phyloP scores from a whole-genome alignment of 1,284 basidiomycete species.

The Sphaerobolus stellatus region DNA sequence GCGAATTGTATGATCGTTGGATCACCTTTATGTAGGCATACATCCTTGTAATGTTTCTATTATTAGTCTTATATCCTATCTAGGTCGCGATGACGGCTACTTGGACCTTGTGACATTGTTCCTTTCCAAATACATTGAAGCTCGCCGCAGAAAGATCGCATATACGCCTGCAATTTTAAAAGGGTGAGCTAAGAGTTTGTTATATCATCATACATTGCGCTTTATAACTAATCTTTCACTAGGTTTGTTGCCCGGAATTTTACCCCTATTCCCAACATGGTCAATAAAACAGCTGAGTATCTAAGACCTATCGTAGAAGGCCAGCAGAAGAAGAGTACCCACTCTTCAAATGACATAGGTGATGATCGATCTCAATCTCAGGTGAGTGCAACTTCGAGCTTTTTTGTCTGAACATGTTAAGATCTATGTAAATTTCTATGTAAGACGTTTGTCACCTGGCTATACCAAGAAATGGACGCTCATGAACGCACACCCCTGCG shows the following conservation, averaged over 20 bases:
- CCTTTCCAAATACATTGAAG: constrained; percentile 33
- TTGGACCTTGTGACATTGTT: constrained; percentile 31
- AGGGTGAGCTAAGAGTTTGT: constrained; percentile 39
- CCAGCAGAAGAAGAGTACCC: constrained; percentile 17
- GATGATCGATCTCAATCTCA: no score
- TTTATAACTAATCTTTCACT: constrained; percentile 1
- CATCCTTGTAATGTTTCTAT: background rate
- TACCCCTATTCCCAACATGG: constrained; percentile 16
- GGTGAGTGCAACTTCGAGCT: background rate
- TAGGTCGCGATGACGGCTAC: constrained; percentile 44
- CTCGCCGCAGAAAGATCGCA: constrained; percentile 24
- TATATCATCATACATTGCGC: background rate
- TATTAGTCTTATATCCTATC: background rate
- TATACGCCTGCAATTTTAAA: constrained; percentile 36
- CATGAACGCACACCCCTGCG: constrained; percentile 31
- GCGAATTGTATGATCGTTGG: constrained; percentile 44
- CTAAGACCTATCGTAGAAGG: constrained; percentile 10
- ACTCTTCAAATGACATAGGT: constrained; percentile 26
- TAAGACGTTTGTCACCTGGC: constrained; percentile 41
- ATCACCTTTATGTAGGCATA: constrained; percentile 36
- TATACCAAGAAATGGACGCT: constrained; percentile 38
- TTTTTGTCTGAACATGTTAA: background rate
- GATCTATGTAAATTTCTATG: constrained; percentile 14
- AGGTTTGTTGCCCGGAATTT: background rate
- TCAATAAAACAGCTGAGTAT: background rate